phyloP scores from a whole-genome alignment of 305 asterid species.

The Plantago lanceolata region DNA sequence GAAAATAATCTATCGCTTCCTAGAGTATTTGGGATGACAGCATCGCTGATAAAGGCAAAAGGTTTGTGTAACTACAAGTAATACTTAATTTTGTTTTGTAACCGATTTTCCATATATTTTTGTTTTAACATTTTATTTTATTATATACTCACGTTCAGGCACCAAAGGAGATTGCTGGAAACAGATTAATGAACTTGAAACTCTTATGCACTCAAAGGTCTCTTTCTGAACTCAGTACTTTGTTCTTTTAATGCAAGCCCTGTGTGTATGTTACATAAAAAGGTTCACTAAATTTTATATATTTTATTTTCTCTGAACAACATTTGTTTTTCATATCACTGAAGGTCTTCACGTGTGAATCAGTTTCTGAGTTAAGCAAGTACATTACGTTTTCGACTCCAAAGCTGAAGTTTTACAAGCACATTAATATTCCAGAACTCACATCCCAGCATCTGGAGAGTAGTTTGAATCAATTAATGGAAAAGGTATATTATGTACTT shows the following conservation, averaged over 20 bases:
- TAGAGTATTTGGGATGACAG: constrained; percentile 91
- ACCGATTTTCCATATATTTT: constrained; percentile 7
- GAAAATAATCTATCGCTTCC: constrained; percentile 41
- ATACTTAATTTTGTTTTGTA: constrained; percentile 7
- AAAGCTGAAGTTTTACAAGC: constrained; percentile 46
- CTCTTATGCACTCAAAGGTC: constrained; percentile 86
- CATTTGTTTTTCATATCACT: constrained; percentile 27
- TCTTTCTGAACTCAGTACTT: constrained; percentile 4
- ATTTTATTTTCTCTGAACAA: not conserved
- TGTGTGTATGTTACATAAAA: not conserved
- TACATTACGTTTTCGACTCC: constrained; percentile 55
- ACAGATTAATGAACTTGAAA: constrained; percentile 58
- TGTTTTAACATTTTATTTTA: constrained; percentile 5
- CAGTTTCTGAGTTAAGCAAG: constrained; percentile 45
- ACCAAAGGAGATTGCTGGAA: constrained; percentile 39
- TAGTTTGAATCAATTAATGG: constrained; percentile 27
- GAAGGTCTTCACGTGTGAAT: constrained; percentile 78
- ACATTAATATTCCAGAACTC: constrained; percentile 33
- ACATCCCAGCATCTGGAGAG: constrained; percentile 21
- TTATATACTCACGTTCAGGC: constrained; percentile 38
- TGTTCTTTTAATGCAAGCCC: not conserved
- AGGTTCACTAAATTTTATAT: not conserved
- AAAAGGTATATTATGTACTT: constrained; percentile 39
- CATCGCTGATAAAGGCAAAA: constrained; percentile 88
- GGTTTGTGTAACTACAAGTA: constrained; percentile 33